These are phyloP conservation scores for Aspergillus sojae DNA, from an alignment of 2,329 filamentous ascomycete genomes.

Conservation along the genomic window DNA sequence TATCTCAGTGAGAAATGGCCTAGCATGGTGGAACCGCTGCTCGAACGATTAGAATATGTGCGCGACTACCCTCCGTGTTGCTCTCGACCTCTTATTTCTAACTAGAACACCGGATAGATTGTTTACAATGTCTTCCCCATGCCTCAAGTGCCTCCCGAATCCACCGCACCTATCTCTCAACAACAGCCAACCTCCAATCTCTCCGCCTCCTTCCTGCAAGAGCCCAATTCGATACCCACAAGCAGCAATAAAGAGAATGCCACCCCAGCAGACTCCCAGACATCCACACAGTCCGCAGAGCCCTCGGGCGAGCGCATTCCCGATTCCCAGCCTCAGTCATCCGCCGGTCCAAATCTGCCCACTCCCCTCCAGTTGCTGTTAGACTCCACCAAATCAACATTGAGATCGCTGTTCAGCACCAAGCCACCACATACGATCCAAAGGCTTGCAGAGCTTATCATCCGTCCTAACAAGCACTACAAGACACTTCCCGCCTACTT, in stretches of 20 bases:
- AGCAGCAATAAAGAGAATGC: conserved; percentile 45
- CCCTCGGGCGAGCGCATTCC: conserved; percentile 44
- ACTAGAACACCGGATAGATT: conserved; percentile 57
- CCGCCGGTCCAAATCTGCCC: conserved; percentile 58
- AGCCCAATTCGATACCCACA: conserved; percentile 28
- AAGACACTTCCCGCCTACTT: conserved; percentile 80
- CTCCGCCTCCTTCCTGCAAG: conserved; percentile 29
- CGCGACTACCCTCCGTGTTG: conserved; percentile 14
- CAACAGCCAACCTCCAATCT: conserved; percentile 28
- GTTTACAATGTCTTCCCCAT: conserved; percentile 74
- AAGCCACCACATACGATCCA: conserved; percentile 92
- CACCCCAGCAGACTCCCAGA: conserved; percentile 33
- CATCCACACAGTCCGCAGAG: conserved; percentile 42
- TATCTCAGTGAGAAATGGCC: conserved; percentile 68
- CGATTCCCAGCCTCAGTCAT: conserved; percentile 46
- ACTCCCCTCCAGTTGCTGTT: conserved; percentile 66
- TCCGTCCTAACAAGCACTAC: conserved; percentile 78
- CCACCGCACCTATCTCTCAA: conserved; percentile 33
- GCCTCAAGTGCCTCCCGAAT: conserved; percentile 57
- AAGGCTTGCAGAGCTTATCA: conserved; percentile 82
- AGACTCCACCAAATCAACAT: conserved; percentile 59
- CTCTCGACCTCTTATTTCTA: background rate
- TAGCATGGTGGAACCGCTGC: conserved; percentile 63
- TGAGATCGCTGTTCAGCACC: conserved; percentile 67
- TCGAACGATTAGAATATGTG: conserved; percentile 70